These are phyloP conservation scores for Botrytis aclada DNA, from an alignment of 2,329 filamentous ascomycete genomes.

Conservation along the genomic window DNA sequence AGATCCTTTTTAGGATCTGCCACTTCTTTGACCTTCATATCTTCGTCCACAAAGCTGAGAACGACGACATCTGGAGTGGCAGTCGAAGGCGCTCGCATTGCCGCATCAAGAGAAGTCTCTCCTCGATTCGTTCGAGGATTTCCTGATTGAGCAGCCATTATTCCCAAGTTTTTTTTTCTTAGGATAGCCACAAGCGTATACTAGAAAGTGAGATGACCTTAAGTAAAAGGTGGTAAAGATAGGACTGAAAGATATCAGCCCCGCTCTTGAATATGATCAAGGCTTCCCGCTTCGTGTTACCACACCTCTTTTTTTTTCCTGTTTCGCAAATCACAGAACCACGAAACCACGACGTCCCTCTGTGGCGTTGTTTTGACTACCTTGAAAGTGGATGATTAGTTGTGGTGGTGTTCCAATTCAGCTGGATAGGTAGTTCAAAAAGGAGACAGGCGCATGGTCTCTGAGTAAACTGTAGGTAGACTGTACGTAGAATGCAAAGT, in stretches of 20 bases:
- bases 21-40: conserved; percentile 36
- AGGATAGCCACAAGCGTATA: not conserved
- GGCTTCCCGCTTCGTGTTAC: conserved; percentile 15
- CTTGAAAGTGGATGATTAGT: conserved; percentile 1
- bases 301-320: conserved; percentile 15
- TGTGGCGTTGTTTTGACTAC: conserved; percentile 10
- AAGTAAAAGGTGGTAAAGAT: not conserved
- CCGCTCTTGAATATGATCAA: conserved; percentile 12
- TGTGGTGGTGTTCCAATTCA: conserved; percentile 11
- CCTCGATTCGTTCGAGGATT: conserved; percentile 9
- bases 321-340: not conserved
- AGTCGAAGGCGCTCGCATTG: conserved; percentile 43
- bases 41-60: conserved; percentile 39
- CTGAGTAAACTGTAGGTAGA: not conserved
- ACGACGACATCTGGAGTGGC: conserved; percentile 42
- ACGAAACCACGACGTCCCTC: conserved; percentile 1
- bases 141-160: not conserved
- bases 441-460: not conserved
- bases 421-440: conserved; percentile 1
- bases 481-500: not conserved
- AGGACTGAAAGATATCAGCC: conserved; percentile 18
- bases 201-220: not conserved
- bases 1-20: conserved; percentile 46
- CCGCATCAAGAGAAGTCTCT: conserved; percentile 39
- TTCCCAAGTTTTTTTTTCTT: not conserved